phyloP scores from a whole-genome alignment of 2,329 filamentous ascomycete species.

The Lasiodiplodia sp. region DNA sequence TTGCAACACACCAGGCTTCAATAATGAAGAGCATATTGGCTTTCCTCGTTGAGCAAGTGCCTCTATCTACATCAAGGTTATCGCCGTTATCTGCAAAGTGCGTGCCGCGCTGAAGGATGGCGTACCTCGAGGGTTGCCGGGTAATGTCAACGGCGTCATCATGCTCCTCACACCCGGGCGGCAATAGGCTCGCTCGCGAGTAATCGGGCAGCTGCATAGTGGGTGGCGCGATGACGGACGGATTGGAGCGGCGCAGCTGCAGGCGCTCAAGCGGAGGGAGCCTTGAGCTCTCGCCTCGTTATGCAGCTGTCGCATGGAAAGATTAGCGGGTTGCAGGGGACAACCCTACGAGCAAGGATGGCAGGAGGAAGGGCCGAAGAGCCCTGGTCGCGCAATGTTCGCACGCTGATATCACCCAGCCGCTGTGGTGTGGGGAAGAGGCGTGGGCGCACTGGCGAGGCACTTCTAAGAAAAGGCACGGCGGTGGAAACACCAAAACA shows the following conservation, averaged over 20 bases:
- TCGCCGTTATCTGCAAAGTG: slow-evolving; percentile 23
- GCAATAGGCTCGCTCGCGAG: slow-evolving; percentile 7
- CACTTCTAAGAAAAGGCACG: slow-evolving; percentile 24
- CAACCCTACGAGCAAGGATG: slow-evolving; percentile 14
- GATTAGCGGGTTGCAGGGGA: slow-evolving; percentile 20
- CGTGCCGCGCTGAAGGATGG: slow-evolving; percentile 14
- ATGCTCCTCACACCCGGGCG: slow-evolving; percentile 13
- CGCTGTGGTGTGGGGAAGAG: slow-evolving; percentile 27
- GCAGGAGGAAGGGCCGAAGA: slow-evolving; percentile 27
- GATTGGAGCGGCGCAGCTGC: slow-evolving; percentile 17
- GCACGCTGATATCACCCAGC: slow-evolving; percentile 25
- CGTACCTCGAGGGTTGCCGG: slow-evolving; percentile 10
- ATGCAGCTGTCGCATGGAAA: slow-evolving; percentile 22
- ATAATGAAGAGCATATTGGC: slow-evolving; percentile 9
- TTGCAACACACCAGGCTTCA: slow-evolving; percentile 7
- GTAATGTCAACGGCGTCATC: slow-evolving; percentile 26
- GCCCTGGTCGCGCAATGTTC: slow-evolving; percentile 18
- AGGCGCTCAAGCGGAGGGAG: slow-evolving; percentile 14
- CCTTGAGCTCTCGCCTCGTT: slow-evolving; percentile 25
- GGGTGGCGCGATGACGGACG: slow-evolving; percentile 19
- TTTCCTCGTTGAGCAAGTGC: slow-evolving; percentile 8
- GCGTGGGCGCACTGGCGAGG: slow-evolving; percentile 5
- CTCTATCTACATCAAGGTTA: slow-evolving; percentile 18
- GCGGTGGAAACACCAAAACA: slow-evolving; percentile 20
- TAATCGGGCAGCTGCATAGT: slow-evolving; percentile 18